Percentiles rank a stretch among this genome's conserved stretches.
phyloP scores from a whole-genome alignment of 2,329 filamentous ascomycete genomes.

The Monilinia fructigena region DNA sequence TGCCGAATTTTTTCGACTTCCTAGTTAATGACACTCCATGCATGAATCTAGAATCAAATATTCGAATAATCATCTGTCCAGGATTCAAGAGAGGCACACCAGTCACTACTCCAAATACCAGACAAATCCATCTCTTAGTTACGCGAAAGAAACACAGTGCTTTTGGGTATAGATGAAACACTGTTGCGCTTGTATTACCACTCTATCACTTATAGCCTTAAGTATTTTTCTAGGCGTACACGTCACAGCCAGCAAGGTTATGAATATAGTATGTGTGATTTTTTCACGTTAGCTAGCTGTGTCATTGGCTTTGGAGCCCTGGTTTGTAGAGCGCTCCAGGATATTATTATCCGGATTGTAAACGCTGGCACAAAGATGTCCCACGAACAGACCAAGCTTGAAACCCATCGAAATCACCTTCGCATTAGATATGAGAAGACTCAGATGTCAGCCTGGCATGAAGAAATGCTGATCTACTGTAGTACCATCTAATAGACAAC shows the following conservation, averaged over 20 bases:
- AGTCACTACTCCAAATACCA: not conserved
- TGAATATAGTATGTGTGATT: not conserved
- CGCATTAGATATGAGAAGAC: not conserved
- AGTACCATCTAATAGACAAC: too few relatives aligned
- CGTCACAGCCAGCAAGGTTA: not conserved
- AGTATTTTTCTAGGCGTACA: not conserved
- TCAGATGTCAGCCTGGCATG: too few relatives aligned
- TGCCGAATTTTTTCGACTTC: not conserved
- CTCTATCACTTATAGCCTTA: not conserved
- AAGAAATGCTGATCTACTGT: too few relatives aligned
- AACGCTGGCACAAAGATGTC: not conserved
- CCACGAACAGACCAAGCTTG: not conserved
- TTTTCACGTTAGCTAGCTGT: not conserved
- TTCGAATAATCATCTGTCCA: not conserved
- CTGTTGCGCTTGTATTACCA: not conserved
- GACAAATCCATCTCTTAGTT: not conserved
- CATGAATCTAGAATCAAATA: not conserved
- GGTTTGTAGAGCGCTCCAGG: not conserved
- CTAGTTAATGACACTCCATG: not conserved
- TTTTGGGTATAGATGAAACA: not conserved
- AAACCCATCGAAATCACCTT: not conserved
- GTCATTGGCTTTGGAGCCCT: not conserved
- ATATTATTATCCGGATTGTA: not conserved
- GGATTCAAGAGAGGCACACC: not conserved
- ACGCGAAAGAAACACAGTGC: not conserved